These are phyloP conservation scores for Aspergillus sp. DNA, from an alignment of 2,329 filamentous ascomycete genomes.

Conservation along the genomic window DNA sequence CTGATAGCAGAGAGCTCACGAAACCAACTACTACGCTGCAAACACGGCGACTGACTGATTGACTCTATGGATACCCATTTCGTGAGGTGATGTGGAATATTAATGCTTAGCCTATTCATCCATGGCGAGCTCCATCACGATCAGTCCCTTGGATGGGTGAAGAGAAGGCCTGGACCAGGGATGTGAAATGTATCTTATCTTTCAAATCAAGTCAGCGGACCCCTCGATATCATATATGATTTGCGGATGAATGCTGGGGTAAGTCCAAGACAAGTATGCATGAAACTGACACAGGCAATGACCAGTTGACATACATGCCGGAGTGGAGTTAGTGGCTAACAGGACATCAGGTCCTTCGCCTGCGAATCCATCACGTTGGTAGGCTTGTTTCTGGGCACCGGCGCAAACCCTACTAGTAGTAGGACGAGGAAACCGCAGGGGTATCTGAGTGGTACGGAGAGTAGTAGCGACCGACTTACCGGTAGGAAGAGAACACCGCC, in stretches of 20 bases:
- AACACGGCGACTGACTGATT: constrained; percentile 6
- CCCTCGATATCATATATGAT: neutral
- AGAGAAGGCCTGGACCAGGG: constrained; percentile 17
- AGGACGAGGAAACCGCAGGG: neutral
- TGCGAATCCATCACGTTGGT: constrained; percentile 6
- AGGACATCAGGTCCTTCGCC: neutral
- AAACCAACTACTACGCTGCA: neutral
- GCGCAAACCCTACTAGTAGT: neutral
- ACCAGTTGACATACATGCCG: constrained; percentile 13
- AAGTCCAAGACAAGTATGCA: neutral
- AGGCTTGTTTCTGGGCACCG: neutral
- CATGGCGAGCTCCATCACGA: constrained; percentile 30
- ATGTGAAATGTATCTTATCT: constrained; percentile 10
- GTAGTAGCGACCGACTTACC: neutral
- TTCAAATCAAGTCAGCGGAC: constrained; percentile 13
- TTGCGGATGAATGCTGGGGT: neutral
- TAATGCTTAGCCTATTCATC: constrained; percentile 24
- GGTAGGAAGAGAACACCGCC: neutral
- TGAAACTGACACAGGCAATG: neutral
- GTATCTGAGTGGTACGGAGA: too few species aligned
- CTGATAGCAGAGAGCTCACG: neutral
- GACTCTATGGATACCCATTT: constrained; percentile 13
- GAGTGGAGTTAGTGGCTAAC: constrained; percentile 7
- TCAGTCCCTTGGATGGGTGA: constrained; percentile 17
- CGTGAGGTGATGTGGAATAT: constrained; percentile 19